phyloP scores from a whole-genome alignment of 2,329 filamentous ascomycete genomes.

The Huntiella abstrusa region DNA sequence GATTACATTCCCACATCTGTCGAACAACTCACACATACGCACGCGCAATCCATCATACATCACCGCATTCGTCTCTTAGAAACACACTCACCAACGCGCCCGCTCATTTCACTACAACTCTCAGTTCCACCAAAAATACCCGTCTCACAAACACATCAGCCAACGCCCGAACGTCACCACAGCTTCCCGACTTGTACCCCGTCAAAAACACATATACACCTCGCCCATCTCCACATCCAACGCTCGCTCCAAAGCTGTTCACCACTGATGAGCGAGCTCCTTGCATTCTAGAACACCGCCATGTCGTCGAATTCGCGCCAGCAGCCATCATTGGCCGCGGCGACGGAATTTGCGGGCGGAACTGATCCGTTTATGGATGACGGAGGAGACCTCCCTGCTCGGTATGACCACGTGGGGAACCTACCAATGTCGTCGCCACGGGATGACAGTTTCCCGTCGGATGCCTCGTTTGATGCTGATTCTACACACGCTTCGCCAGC shows the following conservation, averaged over 20 bases:
- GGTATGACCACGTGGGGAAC: no score
- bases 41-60: no score
- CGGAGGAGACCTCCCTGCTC: neutral
- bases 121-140: no score
- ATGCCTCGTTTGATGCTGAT: slow-evolving; percentile 7
- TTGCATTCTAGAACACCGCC: neutral
- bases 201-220: neutral
- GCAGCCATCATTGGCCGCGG: slow-evolving; percentile 8
- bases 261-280: neutral
- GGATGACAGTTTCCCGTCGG: slow-evolving; percentile 5
- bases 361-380: slow-evolving; percentile 6
- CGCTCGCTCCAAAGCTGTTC: neutral
- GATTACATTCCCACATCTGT: no score
- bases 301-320: slow-evolving; percentile 7
- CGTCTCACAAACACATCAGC: no score
- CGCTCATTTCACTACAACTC: no score
- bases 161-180: no score
- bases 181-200: neutral
- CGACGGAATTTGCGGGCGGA: slow-evolving; percentile 10
- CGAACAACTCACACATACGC: no score
- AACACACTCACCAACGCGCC: no score
- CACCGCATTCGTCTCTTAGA: no score
- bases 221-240: neutral
- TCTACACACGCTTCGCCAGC: neutral
- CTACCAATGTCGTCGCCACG: neutral